These are phyloP conservation scores for Coriaria nepalensis DNA, from an alignment of 306 rosid species.

Conservation along the genomic window DNA sequence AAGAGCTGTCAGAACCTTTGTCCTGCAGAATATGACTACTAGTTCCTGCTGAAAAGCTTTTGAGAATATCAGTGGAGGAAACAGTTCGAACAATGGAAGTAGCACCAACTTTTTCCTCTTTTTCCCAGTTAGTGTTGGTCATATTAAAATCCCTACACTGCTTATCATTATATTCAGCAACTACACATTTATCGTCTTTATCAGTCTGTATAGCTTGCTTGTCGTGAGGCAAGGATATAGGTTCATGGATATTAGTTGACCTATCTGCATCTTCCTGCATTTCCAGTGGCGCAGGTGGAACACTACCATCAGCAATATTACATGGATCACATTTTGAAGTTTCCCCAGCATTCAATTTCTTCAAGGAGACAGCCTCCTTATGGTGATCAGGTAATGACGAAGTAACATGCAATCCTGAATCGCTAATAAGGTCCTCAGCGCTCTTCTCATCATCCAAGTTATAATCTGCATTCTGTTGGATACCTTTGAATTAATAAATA, in stretches of 20 bases:
- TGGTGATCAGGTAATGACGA: slow-evolving; percentile 18
- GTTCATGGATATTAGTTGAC: background rate
- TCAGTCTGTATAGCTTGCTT: slow-evolving; percentile 18
- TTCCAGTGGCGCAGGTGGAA: slow-evolving; percentile 11
- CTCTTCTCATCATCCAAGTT: slow-evolving; percentile 21
- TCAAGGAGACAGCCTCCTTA: slow-evolving; percentile 17
- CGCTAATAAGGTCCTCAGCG: slow-evolving; percentile 23
- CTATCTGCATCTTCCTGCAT: slow-evolving; percentile 4
- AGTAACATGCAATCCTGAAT: slow-evolving; percentile 12
- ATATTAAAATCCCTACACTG: slow-evolving; percentile 16
- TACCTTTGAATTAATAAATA: slow-evolving; percentile 11
- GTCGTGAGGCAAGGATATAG: slow-evolving; percentile 7
- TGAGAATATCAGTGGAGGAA: too few relatives aligned
- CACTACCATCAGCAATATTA: background rate
- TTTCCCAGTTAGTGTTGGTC: slow-evolving; percentile 15
- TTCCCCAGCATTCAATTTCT: slow-evolving; percentile 8
- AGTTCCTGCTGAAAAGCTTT: too few relatives aligned
- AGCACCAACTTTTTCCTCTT: slow-evolving; percentile 17
- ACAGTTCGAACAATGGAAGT: slow-evolving; percentile 11
- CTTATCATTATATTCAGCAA: slow-evolving; percentile 9
- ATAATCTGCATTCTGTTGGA: slow-evolving; percentile 23
- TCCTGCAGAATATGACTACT: too few relatives aligned
- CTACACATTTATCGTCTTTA: slow-evolving; percentile 20
- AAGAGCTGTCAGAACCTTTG: background rate
- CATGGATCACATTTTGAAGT: too few relatives aligned